Base-by-base conservation (phyloP, 805 yeast species). In the Pichia sporocuriosa region DNA sequence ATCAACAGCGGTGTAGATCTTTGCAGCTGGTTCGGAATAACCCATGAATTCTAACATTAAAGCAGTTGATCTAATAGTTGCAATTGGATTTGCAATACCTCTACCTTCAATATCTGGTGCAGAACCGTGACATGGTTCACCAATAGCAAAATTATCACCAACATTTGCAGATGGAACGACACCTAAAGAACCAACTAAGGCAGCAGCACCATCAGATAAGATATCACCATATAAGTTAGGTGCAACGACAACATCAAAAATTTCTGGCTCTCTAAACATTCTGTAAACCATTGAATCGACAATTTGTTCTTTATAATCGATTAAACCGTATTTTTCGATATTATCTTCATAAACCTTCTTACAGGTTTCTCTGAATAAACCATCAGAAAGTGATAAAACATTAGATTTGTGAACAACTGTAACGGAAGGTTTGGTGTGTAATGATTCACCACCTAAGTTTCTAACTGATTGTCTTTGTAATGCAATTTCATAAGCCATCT, bases 271-370 rank as follows among this genome's bases (percentile, higher is more conserved):
- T 67, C 97, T 81, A 80, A 93, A 93, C 93, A 93, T 79, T 66
- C 96, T 78, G 79, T 93, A 93, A 44, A 93, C 98, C 98, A 93
- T 93, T 12, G 97, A 89, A 70, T 93, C 98, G 35, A 93, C 97
- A 63, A 93, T 90, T 71, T 93, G 98, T 70, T 93, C 97, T 62
- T 84, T 84, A 65, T 86, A 75, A 35, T 69, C 73, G 44, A 93
- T 71, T 10, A 75, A 60, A 26, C 70, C 70, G 64, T 75, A 89
- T 55, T 70, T 68, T 29, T 69, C 79, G 40, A 66, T 66, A 63
- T 80, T 72, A 44, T 75, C 68, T 49, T 73, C 69, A 62, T 77
- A 82, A 35, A 79, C 76, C 46, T 67, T 65, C 54, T 73, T 73
- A 55, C 83, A 73, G 30, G 93, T 77, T 72, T 93, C 97, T 62